phyloP scores from a whole-genome alignment of 148 eudicot genomes.

The Rhododendron kiyosumense region DNA sequence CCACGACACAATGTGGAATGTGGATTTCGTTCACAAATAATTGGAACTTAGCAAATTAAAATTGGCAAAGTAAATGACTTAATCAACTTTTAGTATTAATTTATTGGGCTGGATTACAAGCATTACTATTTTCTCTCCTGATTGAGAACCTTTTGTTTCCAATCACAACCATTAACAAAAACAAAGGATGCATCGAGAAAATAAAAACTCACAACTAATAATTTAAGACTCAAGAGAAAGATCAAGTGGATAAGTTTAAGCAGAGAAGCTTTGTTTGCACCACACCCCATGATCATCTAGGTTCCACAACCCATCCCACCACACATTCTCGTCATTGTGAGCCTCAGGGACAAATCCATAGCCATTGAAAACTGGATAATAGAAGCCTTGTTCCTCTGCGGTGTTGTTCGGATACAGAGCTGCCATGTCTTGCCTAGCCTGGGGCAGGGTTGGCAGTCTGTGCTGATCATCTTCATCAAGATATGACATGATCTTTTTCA shows the following conservation, averaged over 20 bases:
- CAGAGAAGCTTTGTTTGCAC: constrained; percentile 31
- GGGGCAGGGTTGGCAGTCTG: not conserved
- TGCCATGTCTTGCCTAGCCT: constrained; percentile 24
- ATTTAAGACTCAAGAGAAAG: constrained; percentile 6
- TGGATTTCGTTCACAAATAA: not conserved
- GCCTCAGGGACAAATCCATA: constrained; percentile 25
- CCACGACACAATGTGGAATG: not conserved
- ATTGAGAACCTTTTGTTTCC: constrained; percentile 11
- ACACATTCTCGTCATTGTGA: constrained; percentile 30
- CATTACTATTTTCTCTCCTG: not conserved
- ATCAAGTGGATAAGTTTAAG: constrained; percentile 15
- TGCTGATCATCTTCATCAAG: constrained; percentile 28
- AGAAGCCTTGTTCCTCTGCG: constrained; percentile 26
- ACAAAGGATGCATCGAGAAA: not conserved
- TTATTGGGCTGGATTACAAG: not conserved
- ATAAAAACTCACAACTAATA: not conserved
- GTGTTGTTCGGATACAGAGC: constrained; percentile 22
- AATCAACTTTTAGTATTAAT: not conserved
- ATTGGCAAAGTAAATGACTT: not conserved
- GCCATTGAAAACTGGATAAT: constrained; percentile 20
- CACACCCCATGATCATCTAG: constrained; percentile 37
- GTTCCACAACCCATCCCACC: constrained; percentile 63
- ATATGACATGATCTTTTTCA: constrained; percentile 42
- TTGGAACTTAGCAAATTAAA: not conserved
- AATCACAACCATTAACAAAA: not conserved